A percentile compares a stretch with the other conserved stretches of the same genome.
Conservation (phyloP, 2,329 filamentous ascomycete species). For the Fusarium sp. region DNA sequence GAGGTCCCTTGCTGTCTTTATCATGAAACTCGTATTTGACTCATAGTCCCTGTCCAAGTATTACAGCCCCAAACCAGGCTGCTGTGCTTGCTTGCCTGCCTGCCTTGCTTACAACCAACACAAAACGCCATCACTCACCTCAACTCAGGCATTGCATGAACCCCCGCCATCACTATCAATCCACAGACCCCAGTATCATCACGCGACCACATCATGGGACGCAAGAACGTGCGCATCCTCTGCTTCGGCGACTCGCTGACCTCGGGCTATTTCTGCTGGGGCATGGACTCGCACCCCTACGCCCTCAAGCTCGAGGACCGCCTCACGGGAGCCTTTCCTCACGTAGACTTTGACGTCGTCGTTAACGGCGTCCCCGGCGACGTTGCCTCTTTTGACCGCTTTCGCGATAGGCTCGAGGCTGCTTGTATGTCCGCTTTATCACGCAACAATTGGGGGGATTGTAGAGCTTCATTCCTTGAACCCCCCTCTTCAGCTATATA, state of each 20-base stretch:
- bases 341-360: conserved; percentile 60
- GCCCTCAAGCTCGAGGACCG: conserved; percentile 62
- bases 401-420: conserved; percentile 51
- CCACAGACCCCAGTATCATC: not conserved
- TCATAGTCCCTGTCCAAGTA: no score
- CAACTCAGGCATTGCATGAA: conserved; percentile 12
- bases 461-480: not conserved
- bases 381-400: conserved; percentile 56
- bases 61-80: no score
- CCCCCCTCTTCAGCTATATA: not conserved
- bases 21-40: no score
- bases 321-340: conserved; percentile 63
- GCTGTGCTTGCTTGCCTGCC: conserved; percentile 17
- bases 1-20: no score
- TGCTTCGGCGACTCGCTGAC: conserved; percentile 79
- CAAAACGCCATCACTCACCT: conserved; percentile 21
- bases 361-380: conserved; percentile 69
- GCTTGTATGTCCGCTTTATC: conserved; percentile 51
- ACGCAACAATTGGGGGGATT: not conserved
- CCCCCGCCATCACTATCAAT: conserved; percentile 1
- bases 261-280: conserved; percentile 65
- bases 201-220: conserved; percentile 43
- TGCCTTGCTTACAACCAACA: conserved; percentile 24
- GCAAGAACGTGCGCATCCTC: conserved; percentile 66
- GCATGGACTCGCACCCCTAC: conserved; percentile 68